Evolutionary conservation across 2,329 filamentous ascomycete species (phyloP).

Genomic region (Atkinsonella texensis): DNA sequence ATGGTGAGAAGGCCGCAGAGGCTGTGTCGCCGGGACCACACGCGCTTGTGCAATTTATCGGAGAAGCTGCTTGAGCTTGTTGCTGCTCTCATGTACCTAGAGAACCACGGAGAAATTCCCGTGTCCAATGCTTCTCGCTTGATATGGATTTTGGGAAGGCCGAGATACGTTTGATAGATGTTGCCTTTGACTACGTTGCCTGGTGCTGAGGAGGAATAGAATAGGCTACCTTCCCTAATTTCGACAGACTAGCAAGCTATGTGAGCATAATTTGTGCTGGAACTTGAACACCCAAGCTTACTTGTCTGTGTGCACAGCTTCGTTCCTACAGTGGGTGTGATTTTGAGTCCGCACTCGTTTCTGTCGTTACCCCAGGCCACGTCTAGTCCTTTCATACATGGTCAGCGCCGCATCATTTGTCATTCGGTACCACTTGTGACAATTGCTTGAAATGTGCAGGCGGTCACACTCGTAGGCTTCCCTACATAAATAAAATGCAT

Average conservation of each 20-base stretch:
- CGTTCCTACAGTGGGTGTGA: background rate
- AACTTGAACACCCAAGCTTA: background rate
- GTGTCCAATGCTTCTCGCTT: no score
- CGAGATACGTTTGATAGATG: no score
- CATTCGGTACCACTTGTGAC: background rate
- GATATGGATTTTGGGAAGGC: no score
- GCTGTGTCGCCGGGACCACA: conserved; percentile 3
- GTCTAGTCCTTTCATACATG: background rate
- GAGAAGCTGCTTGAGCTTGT: background rate
- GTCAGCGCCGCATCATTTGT: background rate
- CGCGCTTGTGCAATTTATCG: conserved; percentile 4
- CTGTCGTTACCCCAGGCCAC: background rate
- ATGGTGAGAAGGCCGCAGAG: background rate
- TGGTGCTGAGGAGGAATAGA: background rate
- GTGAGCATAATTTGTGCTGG: background rate
- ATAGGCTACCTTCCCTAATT: background rate
- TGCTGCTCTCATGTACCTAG: background rate
- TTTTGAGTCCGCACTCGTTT: background rate
- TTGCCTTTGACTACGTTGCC: no score
- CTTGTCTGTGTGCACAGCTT: background rate
- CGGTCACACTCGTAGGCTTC: background rate
- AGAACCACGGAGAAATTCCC: background rate
- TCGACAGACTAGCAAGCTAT: background rate
- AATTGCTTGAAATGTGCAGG: background rate
- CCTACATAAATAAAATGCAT: conserved; percentile 28